Evolutionary conservation across 1,284 basidiomycete species (phyloP).

Genomic region (Athelia sp.): DNA sequence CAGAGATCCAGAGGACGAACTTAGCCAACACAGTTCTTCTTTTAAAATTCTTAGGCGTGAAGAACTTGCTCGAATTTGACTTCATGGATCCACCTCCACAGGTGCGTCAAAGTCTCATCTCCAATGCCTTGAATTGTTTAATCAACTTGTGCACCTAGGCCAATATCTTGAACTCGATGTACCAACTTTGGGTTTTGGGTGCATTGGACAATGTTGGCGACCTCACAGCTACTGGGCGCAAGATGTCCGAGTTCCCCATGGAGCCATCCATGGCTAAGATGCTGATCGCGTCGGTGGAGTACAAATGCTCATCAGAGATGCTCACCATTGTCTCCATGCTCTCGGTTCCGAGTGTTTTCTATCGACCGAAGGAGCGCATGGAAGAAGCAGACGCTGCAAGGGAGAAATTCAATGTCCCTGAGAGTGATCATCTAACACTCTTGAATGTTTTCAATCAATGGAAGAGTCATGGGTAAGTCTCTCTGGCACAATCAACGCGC

Average conservation of each 20-base stretch:
- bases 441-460: conserved; percentile 98
- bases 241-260: conserved; percentile 99
- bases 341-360: conserved; percentile 95
- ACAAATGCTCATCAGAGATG: conserved; percentile 93
- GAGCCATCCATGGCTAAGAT: conserved; percentile 98
- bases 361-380: conserved; percentile 91
- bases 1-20: conserved; percentile 98
- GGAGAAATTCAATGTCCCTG: conserved; percentile 98
- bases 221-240: conserved; percentile 85
- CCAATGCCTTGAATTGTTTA: conserved; percentile 35
- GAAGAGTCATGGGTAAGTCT: conserved; percentile 84
- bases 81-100: conserved; percentile 99
- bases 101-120: conserved; percentile 50
- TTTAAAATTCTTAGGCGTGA: conserved; percentile 94
- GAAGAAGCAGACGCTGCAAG: conserved; percentile 95
- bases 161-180: conserved; percentile 97
- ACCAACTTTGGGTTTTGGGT: conserved; percentile 97
- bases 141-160: conserved; percentile 44
- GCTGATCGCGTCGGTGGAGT: conserved; percentile 93
- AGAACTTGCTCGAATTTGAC: conserved; percentile 96
- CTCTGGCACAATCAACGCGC: conserved; percentile 1
- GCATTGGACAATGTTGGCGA: conserved; percentile 98
- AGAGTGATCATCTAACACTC: conserved; percentile 95
- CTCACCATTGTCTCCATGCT: conserved; percentile 99
- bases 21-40: conserved; percentile 94